Evolutionary conservation across 176 grass and related monocot genomes (phyloP), one percentile per base, ranked within the genome.

Genomic region (Musa itinerans): DNA sequence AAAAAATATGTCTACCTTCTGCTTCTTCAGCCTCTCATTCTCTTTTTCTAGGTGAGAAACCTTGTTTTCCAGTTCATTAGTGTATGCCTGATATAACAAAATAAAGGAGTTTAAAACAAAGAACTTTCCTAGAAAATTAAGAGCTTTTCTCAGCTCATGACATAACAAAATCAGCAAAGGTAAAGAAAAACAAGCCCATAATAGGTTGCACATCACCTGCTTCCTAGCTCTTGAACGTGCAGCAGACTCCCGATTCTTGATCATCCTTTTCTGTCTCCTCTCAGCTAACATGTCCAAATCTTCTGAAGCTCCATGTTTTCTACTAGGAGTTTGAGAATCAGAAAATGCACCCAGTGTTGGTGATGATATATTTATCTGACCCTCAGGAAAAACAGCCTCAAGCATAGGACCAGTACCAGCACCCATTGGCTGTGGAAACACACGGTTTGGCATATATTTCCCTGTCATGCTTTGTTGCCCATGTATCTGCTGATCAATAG

Each of bases 241-340:
- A 81, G 93, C 93, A 10, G 93, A 97, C 74, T 97, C 93, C 66
- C 93, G 89, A 66, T 97, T 97, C 85, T 97, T 97, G 61, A 97
- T 93, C 93, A 97, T 97, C 88, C 93, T 93, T 83, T 97, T 97
- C 63, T 97, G 93, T 76, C 93, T 89, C 81, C 90, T 89, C 82
- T 97, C 93, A 68, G 90, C 65, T 58, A 85, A 81, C 78, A 87
- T 97, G 79, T 97, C 78, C n/a, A 86, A 66, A 43, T 89, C 88
- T 23, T 79, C 84, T 68, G 83, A 76, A 69, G 81, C 34, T 51
- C 82, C 82, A 34, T 76, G 85, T 79, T 89, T 96, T 72, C 87
- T 76, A 68, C 75, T 78, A 73, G 87, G 82, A 19, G 85, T 89
- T 1, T 73, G 84, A 52, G 67, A 52, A 58, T 81, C 79, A 73